A percentile compares a stretch with the other conserved stretches of the same genome.
Evolutionary conservation across 768 basidiomycete genomes (phyloP).

Genomic region (Leccinum boreale): DNA sequence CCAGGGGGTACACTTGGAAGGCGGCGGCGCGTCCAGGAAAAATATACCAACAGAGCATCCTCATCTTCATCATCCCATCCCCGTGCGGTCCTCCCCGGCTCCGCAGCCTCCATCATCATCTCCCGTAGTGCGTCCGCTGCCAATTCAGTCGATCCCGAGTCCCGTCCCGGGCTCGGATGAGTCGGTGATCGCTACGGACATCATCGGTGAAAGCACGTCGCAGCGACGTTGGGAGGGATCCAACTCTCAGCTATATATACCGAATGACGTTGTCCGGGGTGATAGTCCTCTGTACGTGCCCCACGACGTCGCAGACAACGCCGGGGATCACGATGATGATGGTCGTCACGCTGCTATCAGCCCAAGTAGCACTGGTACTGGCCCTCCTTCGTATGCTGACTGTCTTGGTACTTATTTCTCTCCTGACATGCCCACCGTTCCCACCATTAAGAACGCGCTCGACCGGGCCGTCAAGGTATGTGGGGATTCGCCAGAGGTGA

Average conservation of each 20-base stretch:
- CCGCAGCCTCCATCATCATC: neutral
- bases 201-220: neutral
- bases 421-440: slow-evolving; percentile 8
- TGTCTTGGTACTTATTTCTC: slow-evolving; percentile 2
- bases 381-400: slow-evolving; percentile 16
- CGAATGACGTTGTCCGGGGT: slow-evolving; percentile 12
- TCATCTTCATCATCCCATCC: slow-evolving; percentile 4
- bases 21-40: neutral
- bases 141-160: slow-evolving; percentile 17
- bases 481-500: slow-evolving; percentile 16
- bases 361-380: slow-evolving; percentile 10
- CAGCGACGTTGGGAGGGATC: slow-evolving; percentile 9
- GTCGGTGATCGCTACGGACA: neutral
- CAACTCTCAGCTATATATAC: neutral
- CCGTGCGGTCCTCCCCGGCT: neutral
- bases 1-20: neutral
- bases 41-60: neutral
- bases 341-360: neutral
- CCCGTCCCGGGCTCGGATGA: slow-evolving; percentile 13
- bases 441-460: slow-evolving; percentile 16
- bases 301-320: neutral
- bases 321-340: too few species aligned
- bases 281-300: slow-evolving; percentile 21
- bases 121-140: slow-evolving; percentile 12
- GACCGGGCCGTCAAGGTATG: slow-evolving; percentile 20